Percentiles rank a stretch among this genome's conserved stretches.
These are phyloP conservation scores for Panicum hallii DNA, from an alignment of 202 grass and related monocot species.

Conservation along the genomic window DNA sequence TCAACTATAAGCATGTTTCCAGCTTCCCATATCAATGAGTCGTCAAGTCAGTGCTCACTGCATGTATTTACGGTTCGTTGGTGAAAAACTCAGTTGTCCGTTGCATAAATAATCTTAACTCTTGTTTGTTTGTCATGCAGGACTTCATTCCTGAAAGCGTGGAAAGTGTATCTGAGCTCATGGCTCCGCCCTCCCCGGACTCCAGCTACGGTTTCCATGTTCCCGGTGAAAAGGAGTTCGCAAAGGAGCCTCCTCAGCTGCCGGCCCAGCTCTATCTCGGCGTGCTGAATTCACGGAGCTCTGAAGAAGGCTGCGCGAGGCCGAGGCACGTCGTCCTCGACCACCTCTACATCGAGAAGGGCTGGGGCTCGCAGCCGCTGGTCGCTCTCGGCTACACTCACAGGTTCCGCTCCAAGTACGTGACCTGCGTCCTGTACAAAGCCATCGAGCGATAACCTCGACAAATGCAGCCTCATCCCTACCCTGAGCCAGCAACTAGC, in stretches of 20 bases:
- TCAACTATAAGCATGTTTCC: background rate
- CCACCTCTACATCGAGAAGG: constrained; percentile 86
- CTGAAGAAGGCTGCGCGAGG: constrained; percentile 46
- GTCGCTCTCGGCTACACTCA: constrained; percentile 72
- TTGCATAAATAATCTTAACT: background rate
- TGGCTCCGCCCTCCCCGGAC: constrained; percentile 69
- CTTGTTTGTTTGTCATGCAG: constrained; percentile 33
- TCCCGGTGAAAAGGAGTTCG: constrained; percentile 72
- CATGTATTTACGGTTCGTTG: background rate
- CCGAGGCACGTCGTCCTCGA: constrained; percentile 74
- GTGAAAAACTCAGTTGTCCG: background rate
- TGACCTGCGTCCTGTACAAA: constrained; percentile 84
- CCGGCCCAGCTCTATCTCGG: constrained; percentile 66
- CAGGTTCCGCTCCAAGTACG: constrained; percentile 71
- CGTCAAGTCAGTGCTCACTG: background rate
- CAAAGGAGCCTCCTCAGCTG: constrained; percentile 76
- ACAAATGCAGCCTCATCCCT: background rate
- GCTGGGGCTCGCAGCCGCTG: constrained; percentile 60
- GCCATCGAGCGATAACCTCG: constrained; percentile 53
- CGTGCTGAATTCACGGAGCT: constrained; percentile 61
- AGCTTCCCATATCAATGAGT: too few species aligned
- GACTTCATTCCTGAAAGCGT: constrained; percentile 75
- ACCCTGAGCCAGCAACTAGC: background rate
- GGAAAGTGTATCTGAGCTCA: constrained; percentile 71
- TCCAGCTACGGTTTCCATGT: constrained; percentile 63